Evolutionary conservation across 2,329 filamentous ascomycete species (phyloP).

Genomic region (Fusarium aywerte): DNA sequence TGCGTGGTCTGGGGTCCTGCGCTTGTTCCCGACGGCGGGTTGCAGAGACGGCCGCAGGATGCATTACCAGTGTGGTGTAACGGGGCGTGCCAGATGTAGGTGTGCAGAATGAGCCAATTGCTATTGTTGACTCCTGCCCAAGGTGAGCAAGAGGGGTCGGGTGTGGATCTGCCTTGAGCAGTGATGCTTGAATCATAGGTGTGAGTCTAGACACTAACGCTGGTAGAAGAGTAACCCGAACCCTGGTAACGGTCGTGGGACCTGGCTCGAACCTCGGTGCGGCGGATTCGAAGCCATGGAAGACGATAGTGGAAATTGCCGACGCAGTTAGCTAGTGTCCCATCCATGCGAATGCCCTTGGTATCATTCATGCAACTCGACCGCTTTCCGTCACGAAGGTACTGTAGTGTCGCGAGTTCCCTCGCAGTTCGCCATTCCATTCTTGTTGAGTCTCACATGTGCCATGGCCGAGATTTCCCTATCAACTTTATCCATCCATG

Average conservation of each 20-base stretch:
- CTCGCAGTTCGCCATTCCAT: constrained; percentile 9
- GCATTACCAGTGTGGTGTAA: constrained; percentile 47
- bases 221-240: constrained; percentile 19
- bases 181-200: constrained; percentile 7
- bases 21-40: constrained; percentile 52
- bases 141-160: neutral
- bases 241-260: constrained; percentile 29
- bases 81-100: constrained; percentile 27
- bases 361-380: constrained; percentile 38
- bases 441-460: neutral
- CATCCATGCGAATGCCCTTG: constrained; percentile 29
- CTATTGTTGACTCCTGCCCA: neutral
- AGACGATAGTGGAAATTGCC: constrained; percentile 35
- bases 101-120: neutral
- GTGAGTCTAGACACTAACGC: constrained; percentile 22
- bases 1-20: constrained; percentile 49
- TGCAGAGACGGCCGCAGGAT: constrained; percentile 55
- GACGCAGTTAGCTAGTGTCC: constrained; percentile 37
- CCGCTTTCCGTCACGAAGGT: constrained; percentile 15
- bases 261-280: constrained; percentile 25
- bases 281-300: constrained; percentile 30
- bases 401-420: constrained; percentile 1
- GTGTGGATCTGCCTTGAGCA: neutral
- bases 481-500: neutral
- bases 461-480: neutral